Percentiles rank a stretch among this genome's conserved stretches.
phyloP scores from a whole-genome alignment of 139 green algal genomes.

The Asterochloris erici region DNA sequence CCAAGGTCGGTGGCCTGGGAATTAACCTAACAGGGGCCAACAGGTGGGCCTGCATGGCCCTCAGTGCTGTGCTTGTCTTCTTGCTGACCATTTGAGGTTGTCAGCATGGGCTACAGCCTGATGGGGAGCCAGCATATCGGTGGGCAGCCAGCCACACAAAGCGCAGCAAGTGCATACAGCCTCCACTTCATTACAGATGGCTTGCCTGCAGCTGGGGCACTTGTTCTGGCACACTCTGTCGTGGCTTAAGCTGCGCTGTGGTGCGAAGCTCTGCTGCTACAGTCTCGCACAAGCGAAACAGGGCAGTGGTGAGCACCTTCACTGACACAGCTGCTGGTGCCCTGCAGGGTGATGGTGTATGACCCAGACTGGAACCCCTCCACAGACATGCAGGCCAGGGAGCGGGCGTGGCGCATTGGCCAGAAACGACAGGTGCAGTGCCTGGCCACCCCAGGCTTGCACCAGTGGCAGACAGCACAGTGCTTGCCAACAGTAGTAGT shows the following conservation, averaged over 20 bases:
- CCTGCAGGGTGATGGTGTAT: conserved; percentile 83
- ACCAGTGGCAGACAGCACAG: too few species aligned
- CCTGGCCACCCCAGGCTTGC: not conserved
- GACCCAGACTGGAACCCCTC: conserved; percentile 98
- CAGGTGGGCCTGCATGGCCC: conserved; percentile 10
- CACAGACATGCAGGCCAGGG: conserved; percentile 86
- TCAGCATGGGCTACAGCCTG: too few species aligned
- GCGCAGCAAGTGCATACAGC: not conserved
- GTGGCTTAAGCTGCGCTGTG: too few species aligned
- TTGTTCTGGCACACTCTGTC: too few species aligned
- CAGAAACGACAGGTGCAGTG: conserved; percentile 55
- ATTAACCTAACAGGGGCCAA: conserved; percentile 95
- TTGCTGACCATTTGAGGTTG: not conserved
- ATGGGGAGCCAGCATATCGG: not conserved
- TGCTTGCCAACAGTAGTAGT: too few species aligned
- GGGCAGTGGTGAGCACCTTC: too few species aligned
- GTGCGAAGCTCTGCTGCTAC: not conserved
- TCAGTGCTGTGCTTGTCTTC: not conserved
- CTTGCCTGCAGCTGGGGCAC: too few species aligned
- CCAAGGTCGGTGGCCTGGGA: conserved; percentile 93
- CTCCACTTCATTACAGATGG: not conserved
- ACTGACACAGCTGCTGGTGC: too few species aligned
- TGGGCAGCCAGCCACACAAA: not conserved
- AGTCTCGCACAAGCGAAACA: not conserved
- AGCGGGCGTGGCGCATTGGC: conserved; percentile 96